Evolutionary conservation across 2,329 filamentous ascomycete genomes (phyloP).

Genomic region (Gyromitra esculenta): DNA sequence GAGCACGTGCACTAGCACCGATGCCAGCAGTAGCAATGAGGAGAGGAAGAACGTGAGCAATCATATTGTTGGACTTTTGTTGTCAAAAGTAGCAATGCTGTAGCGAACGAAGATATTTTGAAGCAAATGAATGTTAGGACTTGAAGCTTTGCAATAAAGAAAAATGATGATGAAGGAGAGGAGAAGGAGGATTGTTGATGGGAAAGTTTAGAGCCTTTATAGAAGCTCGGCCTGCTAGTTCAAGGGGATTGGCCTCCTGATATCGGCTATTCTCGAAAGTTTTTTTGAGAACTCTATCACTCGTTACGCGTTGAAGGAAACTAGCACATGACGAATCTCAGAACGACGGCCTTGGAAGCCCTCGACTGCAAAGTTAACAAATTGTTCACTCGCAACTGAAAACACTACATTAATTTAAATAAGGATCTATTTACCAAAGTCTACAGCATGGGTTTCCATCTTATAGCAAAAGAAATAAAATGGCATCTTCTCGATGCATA

Average conservation of each 20-base stretch:
- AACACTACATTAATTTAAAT: background rate
- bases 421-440: background rate
- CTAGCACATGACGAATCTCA: conserved; percentile 23
- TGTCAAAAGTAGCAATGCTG: background rate
- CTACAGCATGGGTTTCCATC: background rate
- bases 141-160: conserved; percentile 17
- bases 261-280: conserved; percentile 29
- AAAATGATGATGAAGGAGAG: conserved; percentile 10
- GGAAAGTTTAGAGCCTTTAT: conserved; percentile 13
- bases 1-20: conserved; percentile 51
- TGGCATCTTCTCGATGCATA: too few species aligned
- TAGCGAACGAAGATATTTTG: conserved; percentile 19
- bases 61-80: conserved; percentile 34
- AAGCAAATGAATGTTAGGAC: conserved; percentile 14
- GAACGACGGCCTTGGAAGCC: background rate
- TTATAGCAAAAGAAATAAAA: too few species aligned
- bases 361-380: background rate
- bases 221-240: conserved; percentile 10
- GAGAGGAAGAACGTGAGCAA: conserved; percentile 37
- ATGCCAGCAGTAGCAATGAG: conserved; percentile 41
- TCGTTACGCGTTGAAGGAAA: conserved; percentile 11
- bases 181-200: background rate
- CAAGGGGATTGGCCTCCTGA: background rate
- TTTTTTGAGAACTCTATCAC: conserved; percentile 10
- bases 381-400: background rate